Evolutionary conservation across 208 protist genomes (phyloP), one percentile per base, ranked within the genome.

Genomic region (Vickermania spadyakhi): DNA sequence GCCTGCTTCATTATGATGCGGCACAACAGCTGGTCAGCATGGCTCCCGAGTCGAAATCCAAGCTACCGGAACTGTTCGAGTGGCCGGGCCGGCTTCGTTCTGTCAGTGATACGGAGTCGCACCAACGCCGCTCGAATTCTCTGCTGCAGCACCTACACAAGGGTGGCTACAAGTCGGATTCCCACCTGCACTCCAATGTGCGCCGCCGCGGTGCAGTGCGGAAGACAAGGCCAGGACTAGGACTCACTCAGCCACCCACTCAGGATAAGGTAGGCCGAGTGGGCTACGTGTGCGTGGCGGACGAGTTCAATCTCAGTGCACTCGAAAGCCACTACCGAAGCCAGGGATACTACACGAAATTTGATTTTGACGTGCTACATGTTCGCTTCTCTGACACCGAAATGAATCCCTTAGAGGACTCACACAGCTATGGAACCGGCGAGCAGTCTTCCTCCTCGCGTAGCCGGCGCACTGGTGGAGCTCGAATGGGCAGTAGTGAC

Each of bases 301-400:
- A 89, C 25, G 82, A 89, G 66, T 75, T 89, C 59, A 63, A 73
- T 31, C 66, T 89, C 5, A 74, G 66, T n/a, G 79, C 74, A 31
- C 58, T 89, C 41, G 77, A 89, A 67, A 58, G 58, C 18, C 67
- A 86, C 62, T 89, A 86, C 62, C 56, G 66, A 2, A 45, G 62
- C 22, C 78, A 82, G 63, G 77, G 81, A 1, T 89, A 89, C 66
- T 82, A 79, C 67, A 85, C 81, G 14, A 89, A 89, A 56, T 89
- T 84, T 66, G 81, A 82, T 65, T 85, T 86, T 56, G 82, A 82
- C 56, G 82, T 89, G 4, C 57, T 89, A 50, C 82, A 89, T 62
- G 72, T 89, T 50, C 74, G 81, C 45, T 81, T 89, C 31, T 73
- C 81, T 3, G 77, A 85, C 18, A 45, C 36, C 36, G 36, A 45